phyloP scores from a whole-genome alignment of 148 eudicot genomes.

The Rhododendron simsii region DNA sequence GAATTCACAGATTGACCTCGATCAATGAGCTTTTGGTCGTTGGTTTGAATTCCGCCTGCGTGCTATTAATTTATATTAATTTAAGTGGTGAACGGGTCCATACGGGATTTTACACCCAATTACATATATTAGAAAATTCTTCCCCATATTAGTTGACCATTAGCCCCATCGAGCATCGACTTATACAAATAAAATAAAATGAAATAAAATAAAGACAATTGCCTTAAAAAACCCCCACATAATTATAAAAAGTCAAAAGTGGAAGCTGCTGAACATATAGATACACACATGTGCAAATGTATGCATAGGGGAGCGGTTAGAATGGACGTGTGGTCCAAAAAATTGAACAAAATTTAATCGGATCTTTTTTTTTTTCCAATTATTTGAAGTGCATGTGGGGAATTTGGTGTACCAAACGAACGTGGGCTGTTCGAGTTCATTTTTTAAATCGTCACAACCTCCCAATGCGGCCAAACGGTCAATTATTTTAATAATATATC shows the following conservation, averaged over 20 bases:
- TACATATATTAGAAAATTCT: not conserved
- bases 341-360: not conserved
- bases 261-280: not conserved
- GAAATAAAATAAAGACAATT: too few relatives aligned
- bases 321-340: not conserved
- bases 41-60: not conserved
- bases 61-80: not conserved
- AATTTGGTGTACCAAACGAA: constrained; percentile 4
- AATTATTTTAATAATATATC: too few relatives aligned
- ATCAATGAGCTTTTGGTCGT: not conserved
- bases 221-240: not conserved
- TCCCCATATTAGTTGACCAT: not conserved
- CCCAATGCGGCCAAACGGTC: not conserved
- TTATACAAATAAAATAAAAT: too few relatives aligned
- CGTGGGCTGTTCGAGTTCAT: not conserved
- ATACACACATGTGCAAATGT: not conserved
- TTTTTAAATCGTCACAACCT: not conserved
- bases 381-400: not conserved
- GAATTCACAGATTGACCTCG: too few relatives aligned
- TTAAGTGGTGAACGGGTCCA: not conserved
- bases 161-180: not conserved
- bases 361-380: not conserved
- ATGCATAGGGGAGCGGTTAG: not conserved
- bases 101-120: too few relatives aligned
- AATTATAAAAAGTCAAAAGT: not conserved